phyloP scores from a whole-genome alignment of 768 basidiomycete species.

The Calvatia gigantea region DNA sequence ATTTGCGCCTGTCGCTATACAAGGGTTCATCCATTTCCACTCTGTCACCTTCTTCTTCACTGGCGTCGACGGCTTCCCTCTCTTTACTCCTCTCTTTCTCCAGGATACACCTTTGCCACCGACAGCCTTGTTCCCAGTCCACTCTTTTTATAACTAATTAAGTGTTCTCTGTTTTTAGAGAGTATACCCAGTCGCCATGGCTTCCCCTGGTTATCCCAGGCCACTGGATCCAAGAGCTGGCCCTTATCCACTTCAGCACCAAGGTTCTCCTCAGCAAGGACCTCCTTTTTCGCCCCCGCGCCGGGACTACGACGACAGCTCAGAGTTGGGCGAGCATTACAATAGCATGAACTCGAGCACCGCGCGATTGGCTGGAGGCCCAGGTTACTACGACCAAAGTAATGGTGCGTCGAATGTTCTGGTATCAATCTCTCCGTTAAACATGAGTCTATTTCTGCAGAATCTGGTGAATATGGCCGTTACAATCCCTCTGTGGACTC shows the following conservation, averaged over 20 bases:
- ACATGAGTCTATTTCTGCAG: conserved; percentile 14
- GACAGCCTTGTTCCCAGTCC: conserved; percentile 12
- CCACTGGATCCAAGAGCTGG: conserved; percentile 16
- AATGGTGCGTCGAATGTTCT: conserved; percentile 19
- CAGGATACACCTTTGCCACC: background rate
- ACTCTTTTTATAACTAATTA: conserved; percentile 16
- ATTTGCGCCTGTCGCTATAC: conserved; percentile 14
- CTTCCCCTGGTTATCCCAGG: conserved; percentile 14
- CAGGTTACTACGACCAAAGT: conserved; percentile 36
- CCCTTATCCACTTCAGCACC: conserved; percentile 23
- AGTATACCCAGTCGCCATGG: conserved; percentile 14
- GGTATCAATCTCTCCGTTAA: background rate
- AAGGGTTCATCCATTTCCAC: conserved; percentile 20
- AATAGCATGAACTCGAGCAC: conserved; percentile 48
- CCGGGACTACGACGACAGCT: conserved; percentile 44
- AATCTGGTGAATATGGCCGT: conserved; percentile 34
- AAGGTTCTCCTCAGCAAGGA: conserved; percentile 8
- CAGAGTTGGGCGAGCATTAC: conserved; percentile 52
- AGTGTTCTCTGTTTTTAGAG: background rate
- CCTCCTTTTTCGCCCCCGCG: conserved; percentile 29
- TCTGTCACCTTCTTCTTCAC: conserved; percentile 20
- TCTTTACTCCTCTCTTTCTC: conserved; percentile 8
- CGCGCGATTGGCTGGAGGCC: conserved; percentile 48
- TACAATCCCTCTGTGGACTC: conserved; percentile 61
- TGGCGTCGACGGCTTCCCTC: conserved; percentile 14